Conservation (phyloP, 305 asterid genomes). For the Solanum chacoense region DNA sequence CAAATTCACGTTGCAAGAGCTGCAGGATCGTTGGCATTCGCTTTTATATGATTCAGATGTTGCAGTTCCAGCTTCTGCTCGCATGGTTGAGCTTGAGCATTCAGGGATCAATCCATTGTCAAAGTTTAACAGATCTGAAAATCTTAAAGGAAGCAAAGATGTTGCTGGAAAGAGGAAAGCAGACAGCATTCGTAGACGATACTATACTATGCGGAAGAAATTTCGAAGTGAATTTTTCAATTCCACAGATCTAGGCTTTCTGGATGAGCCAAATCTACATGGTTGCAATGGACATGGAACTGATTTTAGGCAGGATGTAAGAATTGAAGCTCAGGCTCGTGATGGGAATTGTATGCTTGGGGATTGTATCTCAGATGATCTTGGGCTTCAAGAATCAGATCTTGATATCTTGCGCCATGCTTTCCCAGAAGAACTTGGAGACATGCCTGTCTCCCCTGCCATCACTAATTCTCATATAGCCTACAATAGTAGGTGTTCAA, state of each 20-base stretch:
- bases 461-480: conserved; percentile 11
- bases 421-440: conserved; percentile 45
- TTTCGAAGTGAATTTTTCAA: conserved; percentile 49
- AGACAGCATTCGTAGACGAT: conserved; percentile 56
- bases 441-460: conserved; percentile 22
- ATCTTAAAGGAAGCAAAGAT: conserved; percentile 35
- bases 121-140: conserved; percentile 45
- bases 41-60: conserved; percentile 82
- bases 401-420: conserved; percentile 52
- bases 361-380: conserved; percentile 20
- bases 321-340: conserved; percentile 30
- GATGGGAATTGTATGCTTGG: conserved; percentile 14
- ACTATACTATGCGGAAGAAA: conserved; percentile 66
- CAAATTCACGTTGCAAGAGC: conserved; percentile 56
- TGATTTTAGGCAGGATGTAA: conserved; percentile 32
- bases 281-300: conserved; percentile 38
- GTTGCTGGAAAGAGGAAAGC: conserved; percentile 52
- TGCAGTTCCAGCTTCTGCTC: conserved; percentile 51
- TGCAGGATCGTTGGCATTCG: conserved; percentile 70
- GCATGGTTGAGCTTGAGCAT: conserved; percentile 69
- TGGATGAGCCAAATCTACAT: conserved; percentile 38
- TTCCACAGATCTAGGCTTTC: conserved; percentile 40
- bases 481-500: conserved; percentile 28
- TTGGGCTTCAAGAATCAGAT: conserved; percentile 54
- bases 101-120: conserved; percentile 53